Conservation (phyloP, 2,329 filamentous ascomycete genomes). For the Rutstroemia sp. region DNA sequence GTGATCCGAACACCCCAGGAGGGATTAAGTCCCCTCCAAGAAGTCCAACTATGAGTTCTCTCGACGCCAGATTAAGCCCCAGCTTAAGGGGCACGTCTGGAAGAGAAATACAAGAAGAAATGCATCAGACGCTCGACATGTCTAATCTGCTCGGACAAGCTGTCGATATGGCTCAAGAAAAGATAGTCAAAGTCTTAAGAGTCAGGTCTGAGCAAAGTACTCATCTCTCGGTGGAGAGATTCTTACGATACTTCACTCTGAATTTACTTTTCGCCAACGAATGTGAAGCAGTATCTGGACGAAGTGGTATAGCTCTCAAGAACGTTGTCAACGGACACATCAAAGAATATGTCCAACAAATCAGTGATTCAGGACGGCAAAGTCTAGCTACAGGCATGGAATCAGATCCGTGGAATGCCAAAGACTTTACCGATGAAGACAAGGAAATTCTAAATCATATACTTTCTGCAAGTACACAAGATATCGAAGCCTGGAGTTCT, state of each 20-base stretch:
- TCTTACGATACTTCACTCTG: slow-evolving; percentile 74
- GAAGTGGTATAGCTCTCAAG: slow-evolving; percentile 68
- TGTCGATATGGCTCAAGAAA: slow-evolving; percentile 73
- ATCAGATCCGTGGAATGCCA: slow-evolving; percentile 70
- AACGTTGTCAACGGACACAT: slow-evolving; percentile 77
- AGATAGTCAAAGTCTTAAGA: slow-evolving; percentile 66
- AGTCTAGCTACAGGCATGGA: slow-evolving; percentile 71
- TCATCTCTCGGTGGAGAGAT: slow-evolving; percentile 58
- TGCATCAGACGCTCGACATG: slow-evolving; percentile 70
- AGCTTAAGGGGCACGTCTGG: slow-evolving; percentile 13
- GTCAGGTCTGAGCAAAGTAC: slow-evolving; percentile 70
- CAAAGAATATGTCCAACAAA: slow-evolving; percentile 66
- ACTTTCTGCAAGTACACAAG: slow-evolving; percentile 61
- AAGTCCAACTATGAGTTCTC: slow-evolving; percentile 25
- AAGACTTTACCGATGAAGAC: slow-evolving; percentile 62
- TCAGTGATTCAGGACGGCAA: slow-evolving; percentile 67
- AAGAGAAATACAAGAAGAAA: slow-evolving; percentile 56
- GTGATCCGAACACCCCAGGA: slow-evolving; percentile 16
- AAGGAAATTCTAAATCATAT: slow-evolving; percentile 55
- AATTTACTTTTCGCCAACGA: slow-evolving; percentile 81
- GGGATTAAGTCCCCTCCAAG: slow-evolving; percentile 26
- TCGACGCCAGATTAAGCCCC: slow-evolving; percentile 21
- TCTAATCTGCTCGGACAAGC: slow-evolving; percentile 71
- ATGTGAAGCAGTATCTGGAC: slow-evolving; percentile 76
- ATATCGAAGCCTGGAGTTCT: slow-evolving; percentile 60